A percentile compares a stretch with the other conserved stretches of the same genome.
phyloP scores from a whole-genome alignment of 2,329 filamentous ascomycete species.

The Phialocephala sp. region DNA sequence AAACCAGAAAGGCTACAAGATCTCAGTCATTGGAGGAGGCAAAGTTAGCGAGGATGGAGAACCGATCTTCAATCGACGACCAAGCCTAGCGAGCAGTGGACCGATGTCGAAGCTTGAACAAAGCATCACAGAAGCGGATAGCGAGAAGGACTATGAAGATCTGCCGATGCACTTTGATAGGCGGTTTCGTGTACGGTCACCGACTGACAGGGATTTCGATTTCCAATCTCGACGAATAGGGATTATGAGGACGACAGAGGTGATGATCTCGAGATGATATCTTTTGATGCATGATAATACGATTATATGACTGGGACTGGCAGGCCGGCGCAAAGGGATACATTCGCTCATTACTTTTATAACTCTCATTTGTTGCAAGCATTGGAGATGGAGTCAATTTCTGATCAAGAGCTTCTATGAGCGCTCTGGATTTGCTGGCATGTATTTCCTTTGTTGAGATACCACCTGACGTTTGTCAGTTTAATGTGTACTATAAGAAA shows the following conservation, averaged over 20 bases:
- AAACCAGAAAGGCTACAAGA: constrained; percentile 21
- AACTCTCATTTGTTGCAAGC: constrained; percentile 6
- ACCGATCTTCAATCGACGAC: constrained; percentile 12
- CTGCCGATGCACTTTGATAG: constrained; percentile 14
- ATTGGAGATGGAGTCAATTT: neutral
- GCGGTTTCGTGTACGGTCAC: constrained; percentile 7
- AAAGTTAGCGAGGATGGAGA: constrained; percentile 13
- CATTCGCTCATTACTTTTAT: neutral
- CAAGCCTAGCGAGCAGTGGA: constrained; percentile 21
- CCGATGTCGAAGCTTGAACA: constrained; percentile 30
- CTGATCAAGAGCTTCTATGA: neutral
- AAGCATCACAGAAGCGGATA: constrained; percentile 25
- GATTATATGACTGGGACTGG: constrained; percentile 9
- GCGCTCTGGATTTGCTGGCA: neutral
- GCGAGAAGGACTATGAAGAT: constrained; percentile 28
- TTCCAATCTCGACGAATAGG: constrained; percentile 9
- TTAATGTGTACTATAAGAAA: constrained; percentile 2
- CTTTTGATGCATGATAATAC: neutral
- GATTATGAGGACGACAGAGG: constrained; percentile 33
- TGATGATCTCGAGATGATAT: constrained; percentile 25
- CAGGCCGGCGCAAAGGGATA: constrained; percentile 5
- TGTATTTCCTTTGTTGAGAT: neutral
- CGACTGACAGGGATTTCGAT: constrained; percentile 14
- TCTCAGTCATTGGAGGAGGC: constrained; percentile 19
- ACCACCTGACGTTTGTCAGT: constrained; percentile 1